Conservation (phyloP, 805 yeast species). For the Candida parachauliodes region DNA sequence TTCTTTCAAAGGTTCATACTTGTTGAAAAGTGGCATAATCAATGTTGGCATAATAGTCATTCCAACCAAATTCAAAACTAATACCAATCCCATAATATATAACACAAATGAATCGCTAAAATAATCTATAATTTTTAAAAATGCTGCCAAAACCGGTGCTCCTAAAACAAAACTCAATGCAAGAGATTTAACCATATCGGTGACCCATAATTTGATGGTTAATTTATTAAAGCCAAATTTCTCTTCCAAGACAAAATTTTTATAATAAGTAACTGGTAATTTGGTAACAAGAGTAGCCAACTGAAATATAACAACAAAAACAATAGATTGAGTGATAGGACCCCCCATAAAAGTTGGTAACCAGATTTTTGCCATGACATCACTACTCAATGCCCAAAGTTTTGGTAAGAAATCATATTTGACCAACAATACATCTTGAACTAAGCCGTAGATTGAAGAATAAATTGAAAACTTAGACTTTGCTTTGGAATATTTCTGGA, state of each 20-base stretch:
- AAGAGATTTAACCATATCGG: constrained; percentile 65
- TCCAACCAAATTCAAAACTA: constrained; percentile 66
- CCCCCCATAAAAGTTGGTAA: constrained; percentile 46
- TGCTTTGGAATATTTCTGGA: constrained; percentile 76
- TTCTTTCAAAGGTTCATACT: constrained; percentile 81
- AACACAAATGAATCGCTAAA: constrained; percentile 80
- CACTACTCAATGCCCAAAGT: constrained; percentile 50
- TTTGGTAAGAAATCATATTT: constrained; percentile 50
- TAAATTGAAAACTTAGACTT: constrained; percentile 69
- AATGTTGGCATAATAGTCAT: constrained; percentile 78
- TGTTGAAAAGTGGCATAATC: constrained; percentile 91
- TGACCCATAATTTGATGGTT: constrained; percentile 66
- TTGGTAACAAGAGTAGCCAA: constrained; percentile 51
- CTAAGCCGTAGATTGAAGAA: constrained; percentile 45
- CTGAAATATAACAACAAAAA: constrained; percentile 53
- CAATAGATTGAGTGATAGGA: constrained; percentile 65
- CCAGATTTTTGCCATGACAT: constrained; percentile 49
- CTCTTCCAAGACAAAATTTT: constrained; percentile 86
- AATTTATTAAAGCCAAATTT: constrained; percentile 89
- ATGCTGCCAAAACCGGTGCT: constrained; percentile 67
- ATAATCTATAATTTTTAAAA: constrained; percentile 75
- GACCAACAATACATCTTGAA: constrained; percentile 56
- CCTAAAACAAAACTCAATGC: constrained; percentile 56
- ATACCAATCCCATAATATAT: constrained; percentile 70
- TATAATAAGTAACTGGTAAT: constrained; percentile 71